phyloP scores from a whole-genome alignment of 495 filamentous ascomycete species.

The Cetradonia linearis region DNA sequence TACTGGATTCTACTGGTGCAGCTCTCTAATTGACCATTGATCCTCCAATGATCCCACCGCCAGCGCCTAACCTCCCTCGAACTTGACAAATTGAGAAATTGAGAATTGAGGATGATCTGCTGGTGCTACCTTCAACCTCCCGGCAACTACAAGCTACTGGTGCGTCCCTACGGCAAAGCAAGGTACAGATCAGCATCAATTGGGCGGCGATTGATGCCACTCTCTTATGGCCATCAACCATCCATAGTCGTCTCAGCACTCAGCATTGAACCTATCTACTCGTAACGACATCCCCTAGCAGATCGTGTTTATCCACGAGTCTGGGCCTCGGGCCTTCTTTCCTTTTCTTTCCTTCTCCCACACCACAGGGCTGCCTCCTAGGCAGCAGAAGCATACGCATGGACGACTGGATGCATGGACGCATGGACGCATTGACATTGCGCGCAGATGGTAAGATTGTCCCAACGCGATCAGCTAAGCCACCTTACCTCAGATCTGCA shows the following conservation, averaged over 20 bases:
- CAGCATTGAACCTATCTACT: not conserved
- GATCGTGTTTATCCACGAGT: not conserved
- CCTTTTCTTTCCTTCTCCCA: conserved; percentile 1
- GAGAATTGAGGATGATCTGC: not conserved
- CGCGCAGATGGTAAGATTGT: not conserved
- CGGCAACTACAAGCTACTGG: conserved; percentile 3
- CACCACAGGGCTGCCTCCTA: not conserved
- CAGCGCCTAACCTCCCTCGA: not conserved
- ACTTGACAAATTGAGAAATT: conserved; percentile 1
- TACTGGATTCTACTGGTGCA: not conserved
- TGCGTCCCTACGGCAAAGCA: conserved; percentile 10
- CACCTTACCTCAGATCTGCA: conserved; percentile 1
- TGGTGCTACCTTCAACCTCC: not conserved
- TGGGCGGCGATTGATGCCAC: not conserved
- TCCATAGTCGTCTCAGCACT: not conserved
- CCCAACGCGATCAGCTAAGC: not conserved
- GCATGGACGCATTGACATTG: not conserved
- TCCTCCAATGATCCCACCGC: not conserved
- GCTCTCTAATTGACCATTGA: not conserved
- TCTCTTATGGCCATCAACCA: not conserved
- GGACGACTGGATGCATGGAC: not conserved
- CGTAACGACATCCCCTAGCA: not conserved
- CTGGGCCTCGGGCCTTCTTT: conserved; percentile 1
- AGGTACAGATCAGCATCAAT: conserved; percentile 8
- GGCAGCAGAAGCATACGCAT: not conserved